Conservation (phyloP, 768 basidiomycete genomes). For the Russula sp. region DNA sequence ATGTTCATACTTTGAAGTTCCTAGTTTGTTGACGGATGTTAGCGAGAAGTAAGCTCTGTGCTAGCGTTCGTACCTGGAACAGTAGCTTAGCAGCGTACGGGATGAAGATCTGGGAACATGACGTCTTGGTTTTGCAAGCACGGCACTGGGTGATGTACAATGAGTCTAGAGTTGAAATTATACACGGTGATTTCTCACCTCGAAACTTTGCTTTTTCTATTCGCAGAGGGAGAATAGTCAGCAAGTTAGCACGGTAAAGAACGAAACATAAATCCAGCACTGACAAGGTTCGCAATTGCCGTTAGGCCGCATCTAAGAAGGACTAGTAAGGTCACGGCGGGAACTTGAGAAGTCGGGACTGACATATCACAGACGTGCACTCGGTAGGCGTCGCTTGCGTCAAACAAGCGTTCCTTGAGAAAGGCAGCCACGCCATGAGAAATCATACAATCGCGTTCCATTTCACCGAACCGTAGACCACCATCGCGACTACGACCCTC, state of each 20-base stretch:
- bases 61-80: slow-evolving; percentile 63
- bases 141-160: slow-evolving; percentile 47
- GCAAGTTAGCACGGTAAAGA: slow-evolving; percentile 6
- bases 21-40: slow-evolving; percentile 30
- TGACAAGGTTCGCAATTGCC: slow-evolving; percentile 90
- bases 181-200: slow-evolving; percentile 27
- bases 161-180: not conserved
- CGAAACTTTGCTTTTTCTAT: slow-evolving; percentile 98
- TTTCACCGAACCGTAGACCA: slow-evolving; percentile 99
- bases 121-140: slow-evolving; percentile 95
- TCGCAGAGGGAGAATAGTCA: slow-evolving; percentile 1
- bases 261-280: slow-evolving; percentile 26
- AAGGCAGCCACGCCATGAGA: slow-evolving; percentile 98
- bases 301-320: slow-evolving; percentile 78
- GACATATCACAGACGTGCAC: slow-evolving; percentile 96
- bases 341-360: slow-evolving; percentile 29
- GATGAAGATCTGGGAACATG: slow-evolving; percentile 84
- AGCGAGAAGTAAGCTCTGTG: not conserved
- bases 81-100: slow-evolving; percentile 96
- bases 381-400: slow-evolving; percentile 88
- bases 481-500: slow-evolving; percentile 98
- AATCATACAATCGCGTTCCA: slow-evolving; percentile 99
- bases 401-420: slow-evolving; percentile 94
- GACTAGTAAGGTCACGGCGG: slow-evolving; percentile 14
- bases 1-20: slow-evolving; percentile 97